Evolutionary conservation across 805 yeast species (phyloP), one percentile per base, ranked within the genome.

Genomic region (Blastobotrys muscicola): DNA sequence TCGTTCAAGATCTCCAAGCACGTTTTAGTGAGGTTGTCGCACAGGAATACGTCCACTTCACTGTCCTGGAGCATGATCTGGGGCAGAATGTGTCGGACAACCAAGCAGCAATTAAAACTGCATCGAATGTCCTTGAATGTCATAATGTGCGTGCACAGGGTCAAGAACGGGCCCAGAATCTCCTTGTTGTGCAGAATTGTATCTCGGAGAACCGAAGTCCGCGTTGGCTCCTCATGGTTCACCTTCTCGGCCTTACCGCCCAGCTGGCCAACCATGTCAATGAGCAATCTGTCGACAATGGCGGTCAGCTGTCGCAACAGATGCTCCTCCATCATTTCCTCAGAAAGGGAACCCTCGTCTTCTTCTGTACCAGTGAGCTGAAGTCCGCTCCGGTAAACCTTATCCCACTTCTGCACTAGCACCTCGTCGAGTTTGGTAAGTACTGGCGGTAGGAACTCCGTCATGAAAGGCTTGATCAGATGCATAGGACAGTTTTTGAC

Each of bases 281-380:
- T 85, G 50, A 92, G 64, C 56, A 89, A 71, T 46, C 97, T 70
- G 43, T 82, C 95, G 8, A 85, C 85, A 3, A 94, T 89, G 1
- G 94, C 94, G 0, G 97, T 89, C 33, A 92, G 72, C 60, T 92
- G 97, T 52, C 98, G 71, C 47, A 90, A 67, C 69, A 90, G 74
- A 61, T 90, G 95, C 59, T 92, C 98, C 53, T 90, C 97, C 84
- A 92, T 82, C 94, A 92, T 92, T 58, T 92, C 98, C 52, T 89
- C 96, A n/a, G 92, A 81, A 55, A 90, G 70, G 16, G 86, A 85
- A 42, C 80, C 89, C 53, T 87, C 95, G 48, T 78, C 81, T 36
- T 74, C 78, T 36, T 73, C 71, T 2, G 82, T 81, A 29, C 73
- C 77, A 33, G 57, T 61, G 8, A 67, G 58, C 45, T 64, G 67